These are phyloP conservation scores for Pugionium dolabratum DNA, from an alignment of 345 rosid genomes.

Conservation along the genomic window DNA sequence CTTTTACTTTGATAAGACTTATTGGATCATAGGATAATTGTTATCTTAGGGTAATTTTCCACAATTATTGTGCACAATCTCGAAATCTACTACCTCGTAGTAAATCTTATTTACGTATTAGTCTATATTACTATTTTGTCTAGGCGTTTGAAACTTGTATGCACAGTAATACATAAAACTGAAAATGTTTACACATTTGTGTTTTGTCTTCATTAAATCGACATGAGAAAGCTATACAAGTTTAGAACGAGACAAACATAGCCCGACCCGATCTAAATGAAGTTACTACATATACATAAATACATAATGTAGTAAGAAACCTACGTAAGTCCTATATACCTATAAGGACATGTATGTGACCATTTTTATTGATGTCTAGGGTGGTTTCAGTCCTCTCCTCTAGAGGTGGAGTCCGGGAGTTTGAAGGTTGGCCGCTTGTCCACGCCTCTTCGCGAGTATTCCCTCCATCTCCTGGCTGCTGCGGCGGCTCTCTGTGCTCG, in stretches of 20 bases:
- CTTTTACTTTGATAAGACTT: too few species aligned
- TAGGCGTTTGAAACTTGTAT: background rate
- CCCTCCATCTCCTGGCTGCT: constrained; percentile 92
- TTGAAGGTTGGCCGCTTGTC: constrained; percentile 78
- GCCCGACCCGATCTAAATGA: constrained; percentile 12
- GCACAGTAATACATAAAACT: background rate
- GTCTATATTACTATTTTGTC: background rate
- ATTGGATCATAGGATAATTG: too few species aligned
- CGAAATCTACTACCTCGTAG: background rate
- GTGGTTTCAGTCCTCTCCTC: constrained; percentile 43
- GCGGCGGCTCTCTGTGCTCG: constrained; percentile 78
- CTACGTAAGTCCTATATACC: background rate
- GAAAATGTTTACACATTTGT: constrained; percentile 23
- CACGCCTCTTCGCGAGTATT: constrained; percentile 80
- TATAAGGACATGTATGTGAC: constrained; percentile 4
- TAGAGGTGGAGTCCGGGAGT: constrained; percentile 69
- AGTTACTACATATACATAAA: constrained; percentile 26
- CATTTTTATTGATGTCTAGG: constrained; percentile 8
- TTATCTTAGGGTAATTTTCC: too few species aligned
- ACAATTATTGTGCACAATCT: background rate
- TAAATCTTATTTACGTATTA: background rate
- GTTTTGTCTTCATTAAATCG: background rate
- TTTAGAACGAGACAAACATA: constrained; percentile 9
- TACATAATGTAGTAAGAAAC: background rate
- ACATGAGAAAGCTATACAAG: constrained; percentile 31